These are phyloP conservation scores for Adiantum capillusveneris DNA, from an alignment of 75 land plant species.

Conservation along the genomic window DNA sequence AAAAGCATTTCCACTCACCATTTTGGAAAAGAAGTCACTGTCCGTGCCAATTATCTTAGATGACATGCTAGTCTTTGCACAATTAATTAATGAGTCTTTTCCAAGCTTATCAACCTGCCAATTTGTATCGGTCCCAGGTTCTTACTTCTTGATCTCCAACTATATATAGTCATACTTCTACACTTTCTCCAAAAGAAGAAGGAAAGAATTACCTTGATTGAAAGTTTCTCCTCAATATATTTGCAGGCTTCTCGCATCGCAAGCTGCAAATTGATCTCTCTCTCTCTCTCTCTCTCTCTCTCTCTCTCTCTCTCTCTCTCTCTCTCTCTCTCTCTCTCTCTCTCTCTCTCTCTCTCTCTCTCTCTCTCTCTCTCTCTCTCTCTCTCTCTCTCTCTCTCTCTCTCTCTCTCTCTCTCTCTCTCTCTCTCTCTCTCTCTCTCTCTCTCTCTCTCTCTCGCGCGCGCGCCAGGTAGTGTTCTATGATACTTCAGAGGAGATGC, in stretches of 20 bases:
- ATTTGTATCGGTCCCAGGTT: conserved; percentile 6
- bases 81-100: conserved; percentile 74
- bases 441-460: conserved; percentile 1
- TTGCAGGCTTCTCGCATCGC: conserved; percentile 98
- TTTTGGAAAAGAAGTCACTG: conserved; percentile 73
- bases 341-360: no score
- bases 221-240: conserved; percentile 88
- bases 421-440: conserved; percentile 1
- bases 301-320: no score
- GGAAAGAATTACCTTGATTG: conserved; percentile 58
- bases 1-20: conserved; percentile 64
- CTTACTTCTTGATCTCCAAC: background rate
- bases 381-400: background rate
- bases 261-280: conserved; percentile 42
- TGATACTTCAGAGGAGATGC: no score
- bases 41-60: conserved; percentile 83
- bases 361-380: background rate
- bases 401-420: conserved; percentile 4
- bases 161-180: background rate
- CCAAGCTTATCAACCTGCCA: conserved; percentile 85
- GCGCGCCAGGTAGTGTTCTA: no score
- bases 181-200: background rate
- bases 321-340: no score
- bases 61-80: conserved; percentile 97
- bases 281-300: no score